These are phyloP conservation scores for Protomyces gravidus DNA, from an alignment of 1,139 yeast genomes.

Conservation along the genomic window DNA sequence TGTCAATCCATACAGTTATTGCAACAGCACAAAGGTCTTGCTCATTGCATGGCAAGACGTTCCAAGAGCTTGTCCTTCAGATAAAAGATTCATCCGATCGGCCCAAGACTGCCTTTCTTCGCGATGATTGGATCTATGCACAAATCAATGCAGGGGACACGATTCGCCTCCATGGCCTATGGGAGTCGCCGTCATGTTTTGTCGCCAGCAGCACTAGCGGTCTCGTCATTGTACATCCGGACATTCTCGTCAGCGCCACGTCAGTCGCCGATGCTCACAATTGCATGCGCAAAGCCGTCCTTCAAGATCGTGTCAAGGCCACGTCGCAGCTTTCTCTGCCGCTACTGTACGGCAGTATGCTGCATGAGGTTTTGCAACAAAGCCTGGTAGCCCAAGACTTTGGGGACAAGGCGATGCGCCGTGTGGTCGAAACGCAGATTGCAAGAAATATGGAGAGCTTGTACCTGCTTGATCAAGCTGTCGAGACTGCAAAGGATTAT, in stretches of 20 bases:
- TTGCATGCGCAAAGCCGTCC: conserved; percentile 68
- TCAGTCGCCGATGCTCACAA: conserved; percentile 67
- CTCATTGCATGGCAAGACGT: not conserved
- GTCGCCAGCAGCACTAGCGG: conserved; percentile 4
- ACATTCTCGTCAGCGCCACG: conserved; percentile 74
- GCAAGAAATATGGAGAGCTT: conserved; percentile 50
- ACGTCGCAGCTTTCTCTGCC: conserved; percentile 59
- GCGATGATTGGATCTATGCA: conserved; percentile 13
- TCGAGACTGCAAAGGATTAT: conserved; percentile 48
- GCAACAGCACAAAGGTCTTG: not conserved
- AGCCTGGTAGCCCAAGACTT: conserved; percentile 51
- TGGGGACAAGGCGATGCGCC: conserved; percentile 47
- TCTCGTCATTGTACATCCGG: conserved; percentile 77
- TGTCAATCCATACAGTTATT: conserved; percentile 3
- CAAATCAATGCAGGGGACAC: not conserved
- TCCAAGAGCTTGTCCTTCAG: not conserved
- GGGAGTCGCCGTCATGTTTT: conserved; percentile 1
- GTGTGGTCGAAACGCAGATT: conserved; percentile 49
- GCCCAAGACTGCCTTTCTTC: conserved; percentile 4
- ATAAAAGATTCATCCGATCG: not conserved
- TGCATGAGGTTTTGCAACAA: conserved; percentile 72
- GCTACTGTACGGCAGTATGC: conserved; percentile 68
- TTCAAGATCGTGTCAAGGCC: conserved; percentile 52
- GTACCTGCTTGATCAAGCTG: conserved; percentile 53
- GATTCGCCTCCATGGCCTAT: conserved; percentile 9